Conservation (phyloP, 1,284 basidiomycete genomes). For the Pyrrhoderma noxium region DNA sequence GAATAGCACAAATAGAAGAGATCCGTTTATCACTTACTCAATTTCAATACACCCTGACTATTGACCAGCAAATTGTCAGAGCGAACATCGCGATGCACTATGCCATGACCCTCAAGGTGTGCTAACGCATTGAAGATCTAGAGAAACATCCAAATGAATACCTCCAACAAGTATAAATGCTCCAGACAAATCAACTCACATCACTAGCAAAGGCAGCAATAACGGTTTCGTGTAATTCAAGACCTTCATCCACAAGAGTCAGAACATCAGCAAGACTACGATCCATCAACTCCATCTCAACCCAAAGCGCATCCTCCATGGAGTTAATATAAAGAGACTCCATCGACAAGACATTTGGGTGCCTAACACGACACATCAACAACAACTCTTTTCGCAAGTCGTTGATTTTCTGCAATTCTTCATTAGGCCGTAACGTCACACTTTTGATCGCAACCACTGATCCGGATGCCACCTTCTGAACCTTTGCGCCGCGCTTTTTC, state of each 20-base stretch:
- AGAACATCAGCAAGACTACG: constrained; percentile 73
- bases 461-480: constrained; percentile 30
- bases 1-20: background rate
- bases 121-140: constrained; percentile 58
- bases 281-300: constrained; percentile 82
- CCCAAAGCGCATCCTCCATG: constrained; percentile 64
- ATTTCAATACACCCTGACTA: constrained; percentile 56
- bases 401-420: constrained; percentile 47
- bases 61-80: constrained; percentile 74
- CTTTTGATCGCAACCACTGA: constrained; percentile 58
- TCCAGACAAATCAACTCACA: constrained; percentile 37
- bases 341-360: constrained; percentile 56
- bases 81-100: constrained; percentile 72
- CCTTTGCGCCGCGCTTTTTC: constrained; percentile 11
- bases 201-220: constrained; percentile 67
- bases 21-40: constrained; percentile 42
- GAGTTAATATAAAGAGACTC: constrained; percentile 64
- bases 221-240: constrained; percentile 54
- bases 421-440: constrained; percentile 50
- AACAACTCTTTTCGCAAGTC: constrained; percentile 54
- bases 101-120: constrained; percentile 52
- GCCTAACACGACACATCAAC: constrained; percentile 46
- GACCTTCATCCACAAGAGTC: constrained; percentile 47
- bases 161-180: constrained; percentile 10
- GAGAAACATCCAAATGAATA: constrained; percentile 2